Evolutionary conservation across 176 grass and related monocot species (phyloP).

Genomic region (Dendrocalamus sinicus): DNA sequence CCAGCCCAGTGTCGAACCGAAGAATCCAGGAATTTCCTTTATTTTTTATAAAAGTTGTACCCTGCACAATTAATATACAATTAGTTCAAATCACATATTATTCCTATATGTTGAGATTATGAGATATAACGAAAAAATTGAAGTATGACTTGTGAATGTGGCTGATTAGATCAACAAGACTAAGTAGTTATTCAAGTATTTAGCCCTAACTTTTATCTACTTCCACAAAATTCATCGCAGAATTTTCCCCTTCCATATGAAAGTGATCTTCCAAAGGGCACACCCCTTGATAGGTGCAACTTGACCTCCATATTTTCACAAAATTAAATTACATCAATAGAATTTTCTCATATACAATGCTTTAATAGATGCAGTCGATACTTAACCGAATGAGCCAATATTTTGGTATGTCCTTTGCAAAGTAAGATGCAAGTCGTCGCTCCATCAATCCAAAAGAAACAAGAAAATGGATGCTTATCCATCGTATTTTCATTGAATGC

Average conservation of each 20-base stretch:
- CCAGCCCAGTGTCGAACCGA: background rate
- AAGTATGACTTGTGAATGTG: slow-evolving; percentile 8
- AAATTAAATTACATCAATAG: slow-evolving; percentile 14
- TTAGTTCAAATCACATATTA: slow-evolving; percentile 15
- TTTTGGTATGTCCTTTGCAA: background rate
- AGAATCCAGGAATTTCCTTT: background rate
- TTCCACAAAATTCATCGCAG: background rate
- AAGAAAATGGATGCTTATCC: background rate
- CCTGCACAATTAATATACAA: background rate
- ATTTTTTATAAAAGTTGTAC: background rate
- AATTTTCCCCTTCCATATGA: slow-evolving; percentile 8
- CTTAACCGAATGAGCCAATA: background rate
- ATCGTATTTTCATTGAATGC: background rate
- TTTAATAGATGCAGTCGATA: background rate
- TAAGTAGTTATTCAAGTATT: slow-evolving; percentile 9
- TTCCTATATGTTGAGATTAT: background rate
- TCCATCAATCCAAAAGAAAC: slow-evolving; percentile 9
- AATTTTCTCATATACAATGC: background rate
- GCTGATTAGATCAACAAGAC: background rate
- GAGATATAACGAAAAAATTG: background rate
- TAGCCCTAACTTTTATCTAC: background rate
- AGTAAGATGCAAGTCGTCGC: background rate
- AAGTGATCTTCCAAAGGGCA: background rate
- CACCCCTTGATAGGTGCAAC: slow-evolving; percentile 2
- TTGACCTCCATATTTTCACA: background rate